These are phyloP conservation scores for Phytophthora pistaciae DNA, from an alignment of 352 stramenopile genomes.

Conservation along the genomic window DNA sequence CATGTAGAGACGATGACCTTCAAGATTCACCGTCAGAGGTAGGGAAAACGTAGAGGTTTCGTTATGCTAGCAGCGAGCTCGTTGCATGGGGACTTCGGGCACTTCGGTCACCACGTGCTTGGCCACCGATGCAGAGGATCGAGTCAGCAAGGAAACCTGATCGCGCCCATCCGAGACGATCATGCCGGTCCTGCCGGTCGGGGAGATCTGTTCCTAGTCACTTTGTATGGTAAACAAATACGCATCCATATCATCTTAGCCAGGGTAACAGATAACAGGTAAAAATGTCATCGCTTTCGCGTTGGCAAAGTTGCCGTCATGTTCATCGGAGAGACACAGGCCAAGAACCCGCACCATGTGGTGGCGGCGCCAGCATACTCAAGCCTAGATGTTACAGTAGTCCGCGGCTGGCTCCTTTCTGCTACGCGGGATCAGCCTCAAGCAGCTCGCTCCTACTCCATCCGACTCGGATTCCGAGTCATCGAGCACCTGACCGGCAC, in stretches of 20 bases:
- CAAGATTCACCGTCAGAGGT: neutral
- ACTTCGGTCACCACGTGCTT: neutral
- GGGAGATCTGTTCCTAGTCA: neutral
- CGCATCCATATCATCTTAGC: neutral
- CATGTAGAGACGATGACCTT: neutral
- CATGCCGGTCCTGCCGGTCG: neutral
- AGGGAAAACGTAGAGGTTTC: neutral
- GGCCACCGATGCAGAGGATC: neutral
- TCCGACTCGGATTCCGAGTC: no score
- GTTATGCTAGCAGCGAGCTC: neutral
- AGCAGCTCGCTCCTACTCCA: slow-evolving; percentile 11
- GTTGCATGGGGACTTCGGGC: neutral
- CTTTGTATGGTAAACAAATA: slow-evolving; percentile 4
- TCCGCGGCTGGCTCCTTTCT: slow-evolving; percentile 15
- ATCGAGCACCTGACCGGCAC: slow-evolving; percentile 2
- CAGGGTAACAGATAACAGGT: neutral
- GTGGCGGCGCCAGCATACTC: slow-evolving; percentile 9
- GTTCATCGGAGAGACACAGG: slow-evolving; percentile 18
- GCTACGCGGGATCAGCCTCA: slow-evolving; percentile 17
- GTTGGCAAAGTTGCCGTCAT: neutral
- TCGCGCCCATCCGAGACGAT: slow-evolving; percentile 14
- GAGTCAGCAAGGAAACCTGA: slow-evolving; percentile 14
- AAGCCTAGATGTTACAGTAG: slow-evolving; percentile 1
- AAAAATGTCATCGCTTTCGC: slow-evolving; percentile 9
- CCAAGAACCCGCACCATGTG: slow-evolving; percentile 24